Base-by-base conservation (phyloP, 2,329 filamentous ascomycete species). In the Bipolaris cookei region DNA sequence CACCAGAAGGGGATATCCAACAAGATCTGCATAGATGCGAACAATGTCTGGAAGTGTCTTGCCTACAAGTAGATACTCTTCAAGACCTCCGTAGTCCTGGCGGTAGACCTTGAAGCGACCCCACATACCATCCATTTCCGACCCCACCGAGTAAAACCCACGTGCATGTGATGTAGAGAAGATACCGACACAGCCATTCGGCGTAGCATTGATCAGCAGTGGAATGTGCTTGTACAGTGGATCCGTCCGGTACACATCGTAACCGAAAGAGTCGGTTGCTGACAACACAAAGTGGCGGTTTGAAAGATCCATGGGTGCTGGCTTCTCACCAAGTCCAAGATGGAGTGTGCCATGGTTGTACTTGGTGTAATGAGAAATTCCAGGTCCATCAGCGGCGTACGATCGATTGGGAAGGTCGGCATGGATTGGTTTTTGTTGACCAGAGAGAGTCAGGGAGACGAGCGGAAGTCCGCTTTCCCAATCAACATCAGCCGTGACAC, bases 141-240 rank as follows among this genome's bases (percentile, higher is more conserved):
- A 85, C 2, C 89, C 89, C 6, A 91, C 80, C 7, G 84, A 84
- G 78, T 87, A 91, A 14, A 82, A 82, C 0, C 87, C 88, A 49
- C 88, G 78, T 0, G 83, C 80, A 67, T 91, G 86, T 2, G 84
- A 85, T 0, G 87, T 88, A 0, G 88, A 90, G 71, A 91, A 90
- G 16, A 88, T 82, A 0, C 82, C 89, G 0, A 91, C 82, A 48
- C 85, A 88, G 0, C 88, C 88, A 2, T 83, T 68, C 0, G 86
- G 83, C 0, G 85, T 88, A 0, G 84, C 86, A 53, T 90, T 89
- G 74, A 91, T 88, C 25, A 92, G 78, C 0, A 91, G 80, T 0
- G 89, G 89, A 37, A 91, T 89, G 66, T 91, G 87, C 76, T 92
- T 91, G 78, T 91, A 91, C 51, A 91, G 79, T 0, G 89, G 89